Evolutionary conservation across 345 rosid genomes (phyloP), one percentile per base, ranked within the genome.

Genomic region (Adansonia digitata): DNA sequence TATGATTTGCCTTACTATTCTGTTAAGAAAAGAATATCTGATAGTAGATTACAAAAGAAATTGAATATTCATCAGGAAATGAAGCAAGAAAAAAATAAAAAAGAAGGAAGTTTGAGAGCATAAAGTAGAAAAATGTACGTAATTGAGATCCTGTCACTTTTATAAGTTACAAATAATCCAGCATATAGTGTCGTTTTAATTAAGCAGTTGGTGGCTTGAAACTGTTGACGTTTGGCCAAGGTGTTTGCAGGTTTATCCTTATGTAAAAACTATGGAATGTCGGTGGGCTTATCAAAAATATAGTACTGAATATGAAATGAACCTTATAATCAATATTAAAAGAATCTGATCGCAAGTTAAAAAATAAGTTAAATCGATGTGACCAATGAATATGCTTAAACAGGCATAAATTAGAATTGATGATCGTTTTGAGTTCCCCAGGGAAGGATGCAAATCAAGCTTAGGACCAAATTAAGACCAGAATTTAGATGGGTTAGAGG

Each of bases 141-240:
- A 31, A 42, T 31, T 31, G 3, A 20, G 24, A 55, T 53, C 51
- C 51, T 26, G 14, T 6, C 35, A 11, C 31, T n/a, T 29, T 39
- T 39, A 53, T 17, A 26, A 26, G 35, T 7, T 11, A 18, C 17
- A 10, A 20, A 20, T 9, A 52, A 52, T n/a, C 26, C 26, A n/a
- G 4, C n/a, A n/a, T 31, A 39, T 1, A 11, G 46, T 46, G 14
- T 14, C n/a, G 53, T 4, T 10, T 75, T 39, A 45, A 10, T 24
- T 45, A 26, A 13, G 45, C 18, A 49, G 71, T 71, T 9, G 71
- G 80, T 55, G 55, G 78, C 35, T n/a, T n/a, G n/a, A n/a, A n/a
- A n/a, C n/a, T n/a, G n/a, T n/a, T n/a, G n/a, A n/a, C n/a, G n/a
- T n/a, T n/a, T n/a, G n/a, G n/a, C n/a, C n/a, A n/a, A n/a, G n/a